Evolutionary conservation across 2,329 filamentous ascomycete species (phyloP).

Genomic region (Ophiocordyceps camponoti-rufipedis): DNA sequence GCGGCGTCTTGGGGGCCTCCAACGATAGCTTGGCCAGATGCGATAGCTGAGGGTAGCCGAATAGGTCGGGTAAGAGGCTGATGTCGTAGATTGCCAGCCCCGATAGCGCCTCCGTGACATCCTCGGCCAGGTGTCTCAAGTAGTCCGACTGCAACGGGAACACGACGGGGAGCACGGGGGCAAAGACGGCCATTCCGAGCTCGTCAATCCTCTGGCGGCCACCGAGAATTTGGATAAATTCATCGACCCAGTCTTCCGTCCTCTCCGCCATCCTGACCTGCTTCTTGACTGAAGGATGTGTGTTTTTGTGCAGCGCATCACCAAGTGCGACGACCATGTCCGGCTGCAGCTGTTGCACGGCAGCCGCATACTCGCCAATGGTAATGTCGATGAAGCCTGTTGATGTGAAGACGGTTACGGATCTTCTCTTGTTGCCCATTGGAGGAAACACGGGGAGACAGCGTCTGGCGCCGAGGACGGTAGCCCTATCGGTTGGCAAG

Average conservation of each 20-base stretch:
- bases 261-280: slow-evolving; percentile 70
- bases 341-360: slow-evolving; percentile 46
- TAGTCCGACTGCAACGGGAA: slow-evolving; percentile 65
- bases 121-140: slow-evolving; percentile 49
- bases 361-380: slow-evolving; percentile 48
- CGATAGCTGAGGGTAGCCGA: slow-evolving; percentile 31
- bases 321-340: slow-evolving; percentile 68
- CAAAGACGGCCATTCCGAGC: slow-evolving; percentile 29
- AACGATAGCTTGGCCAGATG: slow-evolving; percentile 58
- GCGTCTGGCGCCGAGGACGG: slow-evolving; percentile 62
- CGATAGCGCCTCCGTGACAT: slow-evolving; percentile 38
- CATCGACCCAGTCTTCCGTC: slow-evolving; percentile 64
- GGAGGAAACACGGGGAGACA: slow-evolving; percentile 58
- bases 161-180: slow-evolving; percentile 57
- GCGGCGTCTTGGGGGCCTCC: slow-evolving; percentile 50
- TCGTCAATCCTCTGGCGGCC: slow-evolving; percentile 10
- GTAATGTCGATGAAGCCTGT: slow-evolving; percentile 64
- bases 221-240: slow-evolving; percentile 33
- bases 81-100: slow-evolving; percentile 67
- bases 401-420: slow-evolving; percentile 66
- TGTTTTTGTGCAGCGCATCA: slow-evolving; percentile 40
- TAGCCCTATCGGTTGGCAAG: slow-evolving; percentile 43
- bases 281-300: slow-evolving; percentile 47
- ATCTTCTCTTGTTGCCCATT: slow-evolving; percentile 48
- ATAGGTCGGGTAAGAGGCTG: slow-evolving; percentile 47